phyloP scores from a whole-genome alignment of 1,284 basidiomycete species.

The Moniliella sp. region DNA sequence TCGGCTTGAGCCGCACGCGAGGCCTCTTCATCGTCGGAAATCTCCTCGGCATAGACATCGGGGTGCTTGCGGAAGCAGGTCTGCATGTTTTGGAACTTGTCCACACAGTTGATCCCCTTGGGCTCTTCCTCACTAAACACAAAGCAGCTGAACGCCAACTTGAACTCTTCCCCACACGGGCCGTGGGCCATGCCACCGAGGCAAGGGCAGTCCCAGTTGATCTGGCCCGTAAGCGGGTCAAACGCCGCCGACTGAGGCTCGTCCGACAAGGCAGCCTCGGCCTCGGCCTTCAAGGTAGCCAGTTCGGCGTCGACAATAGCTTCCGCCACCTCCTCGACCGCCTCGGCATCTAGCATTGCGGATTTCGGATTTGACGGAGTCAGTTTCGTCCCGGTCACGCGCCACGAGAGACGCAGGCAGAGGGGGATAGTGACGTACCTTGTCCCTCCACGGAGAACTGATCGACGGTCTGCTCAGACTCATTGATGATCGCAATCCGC shows the following conservation, averaged over 20 bases:
- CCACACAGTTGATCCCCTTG: slow-evolving; percentile 91
- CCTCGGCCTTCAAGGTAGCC: too few relatives aligned
- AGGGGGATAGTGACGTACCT: too few relatives aligned
- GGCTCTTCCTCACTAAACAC: slow-evolving; percentile 81
- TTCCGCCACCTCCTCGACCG: slow-evolving; percentile 6
- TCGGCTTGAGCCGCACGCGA: slow-evolving; percentile 9
- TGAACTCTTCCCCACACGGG: slow-evolving; percentile 80
- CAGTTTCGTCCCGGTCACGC: too few relatives aligned
- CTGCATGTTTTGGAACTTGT: slow-evolving; percentile 94
- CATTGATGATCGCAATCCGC: too few relatives aligned
- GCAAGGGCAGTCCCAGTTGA: slow-evolving; percentile 42
- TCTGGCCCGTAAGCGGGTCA: slow-evolving; percentile 67
- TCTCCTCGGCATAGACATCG: slow-evolving; percentile 67
- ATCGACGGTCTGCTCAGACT: too few relatives aligned
- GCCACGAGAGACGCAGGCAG: too few relatives aligned
- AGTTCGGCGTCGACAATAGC: too few relatives aligned
- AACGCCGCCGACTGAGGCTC: slow-evolving; percentile 40
- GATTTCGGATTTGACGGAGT: too few relatives aligned
- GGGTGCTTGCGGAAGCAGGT: slow-evolving; percentile 89
- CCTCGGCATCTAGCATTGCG: too few relatives aligned
- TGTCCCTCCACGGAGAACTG: too few relatives aligned
- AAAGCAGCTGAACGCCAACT: slow-evolving; percentile 90
- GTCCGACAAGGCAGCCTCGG: too few relatives aligned
- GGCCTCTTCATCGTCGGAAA: slow-evolving; percentile 24
- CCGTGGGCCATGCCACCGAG: slow-evolving; percentile 95